These are phyloP conservation scores for Metschnikowia hibisci DNA, from an alignment of 805 yeast genomes.

Conservation along the genomic window DNA sequence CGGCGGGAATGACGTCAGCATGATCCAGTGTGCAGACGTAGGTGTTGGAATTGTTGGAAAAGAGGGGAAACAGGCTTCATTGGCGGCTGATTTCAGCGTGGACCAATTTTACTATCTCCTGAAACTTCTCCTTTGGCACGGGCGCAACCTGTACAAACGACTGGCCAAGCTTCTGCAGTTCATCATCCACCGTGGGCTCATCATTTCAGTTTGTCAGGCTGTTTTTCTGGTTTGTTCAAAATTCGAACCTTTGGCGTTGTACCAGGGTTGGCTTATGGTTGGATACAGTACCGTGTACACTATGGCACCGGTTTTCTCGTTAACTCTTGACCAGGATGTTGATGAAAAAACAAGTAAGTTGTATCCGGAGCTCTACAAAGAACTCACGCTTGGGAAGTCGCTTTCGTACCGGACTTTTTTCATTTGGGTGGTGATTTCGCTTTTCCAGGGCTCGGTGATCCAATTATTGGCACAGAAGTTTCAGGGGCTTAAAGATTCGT, in stretches of 20 bases:
- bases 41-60: constrained; percentile 99
- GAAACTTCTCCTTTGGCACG: constrained; percentile 91
- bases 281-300: constrained; percentile 97
- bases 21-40: constrained; percentile 98
- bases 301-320: constrained; percentile 95
- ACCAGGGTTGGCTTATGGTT: constrained; percentile 97
- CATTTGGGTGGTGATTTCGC: constrained; percentile 83
- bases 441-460: constrained; percentile 87
- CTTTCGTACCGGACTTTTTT: constrained; percentile 84
- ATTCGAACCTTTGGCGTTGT: constrained; percentile 91
- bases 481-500: constrained; percentile 51
- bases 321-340: constrained; percentile 88
- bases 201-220: constrained; percentile 93
- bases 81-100: constrained; percentile 95
- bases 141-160: constrained; percentile 93
- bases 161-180: constrained; percentile 94
- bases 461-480: constrained; percentile 79
- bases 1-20: constrained; percentile 98
- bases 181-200: constrained; percentile 92
- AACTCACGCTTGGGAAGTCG: constrained; percentile 82
- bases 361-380: constrained; percentile 94
- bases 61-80: constrained; percentile 95
- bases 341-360: constrained; percentile 82
- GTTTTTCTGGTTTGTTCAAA: constrained; percentile 81
- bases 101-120: constrained; percentile 88